Evolutionary conservation across 1,284 basidiomycete genomes (phyloP), one percentile per base, ranked within the genome.

Genomic region (Moesziomyces aphidis): DNA sequence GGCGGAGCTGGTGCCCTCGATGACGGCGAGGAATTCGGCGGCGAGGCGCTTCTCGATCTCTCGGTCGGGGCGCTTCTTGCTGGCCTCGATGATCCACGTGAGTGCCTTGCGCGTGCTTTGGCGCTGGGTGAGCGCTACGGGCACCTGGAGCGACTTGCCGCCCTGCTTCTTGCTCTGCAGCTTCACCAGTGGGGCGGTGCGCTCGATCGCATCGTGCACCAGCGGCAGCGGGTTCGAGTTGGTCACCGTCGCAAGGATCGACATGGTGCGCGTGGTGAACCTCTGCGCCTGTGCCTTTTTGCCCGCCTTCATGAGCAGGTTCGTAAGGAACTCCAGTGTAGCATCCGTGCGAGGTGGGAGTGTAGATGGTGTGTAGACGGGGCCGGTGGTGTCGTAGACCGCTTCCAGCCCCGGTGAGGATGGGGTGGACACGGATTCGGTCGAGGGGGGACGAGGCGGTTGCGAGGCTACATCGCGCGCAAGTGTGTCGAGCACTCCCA

Each of bases 221-320:
- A 86, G 50, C 9, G 85, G 83, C 9, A 86, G 56, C 0, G 86
- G 86, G 39, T 85, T 80, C 4, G 78, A 74, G 44, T 76, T 66
- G 22, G 85, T 85, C 17, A 76, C 42, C n/a, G 68, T 66, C 10
- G 80, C 61, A 48, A 86, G 73, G 21, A 79, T 53, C 13, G 44
- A n/a, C 15, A 86, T 81, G 47, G 84, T 80, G 17, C 66, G 49
- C 10, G 71, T 74, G 58, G 85, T 72, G 64, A 83, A 81, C 0
- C 76, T 55, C 62, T 83, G 80, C 0, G 85, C 81, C 15, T 77
- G 71, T 0, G 84, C 77, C 61, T 85, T 85, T 55, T 86, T 86
- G 48, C 86, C 86, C 54, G 85, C 83, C 46, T 79, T 78, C 85
- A 86, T 86, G 36, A 86, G 76, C 48, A 86, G 73, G 39, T 85